Percentiles rank a stretch among this genome's conserved stretches.
These are phyloP conservation scores for Cucurbita moschata DNA, from an alignment of 306 rosid genomes.

Conservation along the genomic window DNA sequence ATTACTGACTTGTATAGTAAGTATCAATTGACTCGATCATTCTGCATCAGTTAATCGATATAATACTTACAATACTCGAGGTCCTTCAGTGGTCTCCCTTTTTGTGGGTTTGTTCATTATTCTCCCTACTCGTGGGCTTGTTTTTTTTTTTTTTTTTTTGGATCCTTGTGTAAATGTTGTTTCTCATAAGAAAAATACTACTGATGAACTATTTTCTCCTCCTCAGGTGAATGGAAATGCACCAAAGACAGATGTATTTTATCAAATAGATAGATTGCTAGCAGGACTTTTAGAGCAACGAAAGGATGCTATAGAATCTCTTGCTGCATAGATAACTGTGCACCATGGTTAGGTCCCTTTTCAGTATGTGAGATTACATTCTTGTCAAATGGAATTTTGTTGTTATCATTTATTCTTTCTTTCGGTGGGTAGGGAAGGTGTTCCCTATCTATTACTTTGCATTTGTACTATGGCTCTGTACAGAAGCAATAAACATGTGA, in stretches of 20 bases:
- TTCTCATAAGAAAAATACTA: too few relatives aligned
- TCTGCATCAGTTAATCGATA: not conserved
- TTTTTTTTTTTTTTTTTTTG: too few relatives aligned
- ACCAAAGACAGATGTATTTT: conserved; percentile 57
- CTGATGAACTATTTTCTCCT: not conserved
- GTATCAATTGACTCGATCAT: not conserved
- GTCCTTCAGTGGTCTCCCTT: not conserved
- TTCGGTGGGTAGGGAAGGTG: not conserved
- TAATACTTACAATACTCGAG: not conserved
- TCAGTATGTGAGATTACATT: not conserved
- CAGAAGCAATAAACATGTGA: not conserved
- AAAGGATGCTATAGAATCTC: conserved; percentile 32
- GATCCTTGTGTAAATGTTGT: too few relatives aligned
- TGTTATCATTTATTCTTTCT: not conserved
- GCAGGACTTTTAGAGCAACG: conserved; percentile 35
- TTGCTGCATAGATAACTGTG: conserved; percentile 28
- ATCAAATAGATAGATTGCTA: conserved; percentile 46
- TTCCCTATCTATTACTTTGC: not conserved
- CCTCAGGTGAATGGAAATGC: conserved; percentile 38
- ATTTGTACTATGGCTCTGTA: not conserved
- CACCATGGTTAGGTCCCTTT: conserved; percentile 5
- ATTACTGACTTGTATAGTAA: not conserved
- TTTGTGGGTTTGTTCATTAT: too few relatives aligned
- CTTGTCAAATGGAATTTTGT: not conserved
- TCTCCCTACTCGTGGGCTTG: too few relatives aligned